These are phyloP conservation scores for Lagerstroemia speciosa DNA, from an alignment of 345 rosid species.

Conservation along the genomic window DNA sequence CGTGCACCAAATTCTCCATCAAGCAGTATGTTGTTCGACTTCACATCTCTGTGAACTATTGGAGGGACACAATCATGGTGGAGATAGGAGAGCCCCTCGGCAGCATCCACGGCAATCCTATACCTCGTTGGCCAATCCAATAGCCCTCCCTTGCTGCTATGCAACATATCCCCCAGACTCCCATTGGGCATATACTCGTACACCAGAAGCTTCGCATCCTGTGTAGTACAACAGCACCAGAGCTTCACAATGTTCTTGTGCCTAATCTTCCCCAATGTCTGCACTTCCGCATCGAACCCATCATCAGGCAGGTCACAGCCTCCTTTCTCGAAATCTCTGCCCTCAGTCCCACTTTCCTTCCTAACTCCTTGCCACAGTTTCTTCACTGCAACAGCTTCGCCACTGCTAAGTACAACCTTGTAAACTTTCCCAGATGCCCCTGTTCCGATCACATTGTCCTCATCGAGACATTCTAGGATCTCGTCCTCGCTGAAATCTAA, in stretches of 20 bases:
- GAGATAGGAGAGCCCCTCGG: conserved; percentile 89
- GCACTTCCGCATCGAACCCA: conserved; percentile 81
- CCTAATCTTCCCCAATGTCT: conserved; percentile 88
- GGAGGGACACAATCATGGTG: conserved; percentile 95
- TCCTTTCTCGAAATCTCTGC: conserved; percentile 60
- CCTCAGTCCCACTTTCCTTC: conserved; percentile 33
- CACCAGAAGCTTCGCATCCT: conserved; percentile 91
- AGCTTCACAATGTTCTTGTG: conserved; percentile 96
- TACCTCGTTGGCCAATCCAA: conserved; percentile 82
- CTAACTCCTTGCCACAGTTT: conserved; percentile 71
- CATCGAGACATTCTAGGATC: conserved; percentile 76
- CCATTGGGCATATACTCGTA: conserved; percentile 97
- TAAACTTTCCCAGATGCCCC: conserved; percentile 93
- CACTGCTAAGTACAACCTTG: conserved; percentile 74
- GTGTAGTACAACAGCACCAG: conserved; percentile 88
- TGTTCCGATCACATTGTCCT: conserved; percentile 83
- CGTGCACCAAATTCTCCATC: conserved; percentile 91
- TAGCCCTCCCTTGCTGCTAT: conserved; percentile 71
- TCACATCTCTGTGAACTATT: conserved; percentile 93
- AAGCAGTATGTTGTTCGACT: conserved; percentile 85
- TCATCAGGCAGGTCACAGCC: conserved; percentile 41
- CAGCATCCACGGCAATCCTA: conserved; percentile 76
- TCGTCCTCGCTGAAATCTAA: conserved; percentile 84
- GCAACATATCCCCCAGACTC: conserved; percentile 90
- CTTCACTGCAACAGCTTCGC: conserved; percentile 89